These are phyloP conservation scores for Leccinum arenicola DNA, from an alignment of 768 basidiomycete species.

Conservation along the genomic window DNA sequence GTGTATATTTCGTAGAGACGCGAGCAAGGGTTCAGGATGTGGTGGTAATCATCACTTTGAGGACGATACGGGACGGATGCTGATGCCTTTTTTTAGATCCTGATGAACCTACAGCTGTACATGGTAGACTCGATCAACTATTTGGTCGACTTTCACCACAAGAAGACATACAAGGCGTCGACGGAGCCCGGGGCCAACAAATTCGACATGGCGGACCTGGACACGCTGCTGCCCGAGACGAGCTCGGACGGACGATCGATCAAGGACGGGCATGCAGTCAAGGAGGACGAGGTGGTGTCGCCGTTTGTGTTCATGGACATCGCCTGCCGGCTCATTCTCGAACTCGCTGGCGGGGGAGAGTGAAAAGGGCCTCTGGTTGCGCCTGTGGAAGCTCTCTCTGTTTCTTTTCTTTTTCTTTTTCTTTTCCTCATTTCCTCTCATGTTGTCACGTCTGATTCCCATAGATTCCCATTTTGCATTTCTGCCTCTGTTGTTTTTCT, in stretches of 20 bases:
- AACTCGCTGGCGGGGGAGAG: constrained; percentile 75
- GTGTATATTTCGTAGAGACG: constrained; percentile 93
- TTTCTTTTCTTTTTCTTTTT: neutral
- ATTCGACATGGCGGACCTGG: constrained; percentile 57
- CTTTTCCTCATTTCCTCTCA: neutral
- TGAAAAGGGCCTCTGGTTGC: constrained; percentile 11
- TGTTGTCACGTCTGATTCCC: constrained; percentile 9
- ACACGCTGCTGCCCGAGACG: constrained; percentile 38
- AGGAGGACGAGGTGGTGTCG: constrained; percentile 65
- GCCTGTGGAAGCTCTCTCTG: neutral
- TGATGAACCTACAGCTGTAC: constrained; percentile 98
- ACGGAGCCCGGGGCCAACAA: constrained; percentile 63
- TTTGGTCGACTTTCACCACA: constrained; percentile 97
- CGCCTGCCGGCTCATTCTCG: constrained; percentile 89
- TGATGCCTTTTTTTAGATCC: constrained; percentile 50
- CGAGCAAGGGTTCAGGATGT: constrained; percentile 86
- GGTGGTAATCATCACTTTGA: constrained; percentile 51
- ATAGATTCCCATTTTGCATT: constrained; percentile 11
- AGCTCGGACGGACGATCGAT: constrained; percentile 58
- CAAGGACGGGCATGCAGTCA: constrained; percentile 41
- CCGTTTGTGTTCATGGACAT: constrained; percentile 98
- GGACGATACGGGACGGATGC: neutral
- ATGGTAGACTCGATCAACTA: constrained; percentile 96
- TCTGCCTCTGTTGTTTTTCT: constrained; percentile 10
- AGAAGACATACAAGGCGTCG: constrained; percentile 85